These are phyloP conservation scores for Cryptococcus sp. DNA, from an alignment of 1,284 basidiomycete species.

Conservation along the genomic window DNA sequence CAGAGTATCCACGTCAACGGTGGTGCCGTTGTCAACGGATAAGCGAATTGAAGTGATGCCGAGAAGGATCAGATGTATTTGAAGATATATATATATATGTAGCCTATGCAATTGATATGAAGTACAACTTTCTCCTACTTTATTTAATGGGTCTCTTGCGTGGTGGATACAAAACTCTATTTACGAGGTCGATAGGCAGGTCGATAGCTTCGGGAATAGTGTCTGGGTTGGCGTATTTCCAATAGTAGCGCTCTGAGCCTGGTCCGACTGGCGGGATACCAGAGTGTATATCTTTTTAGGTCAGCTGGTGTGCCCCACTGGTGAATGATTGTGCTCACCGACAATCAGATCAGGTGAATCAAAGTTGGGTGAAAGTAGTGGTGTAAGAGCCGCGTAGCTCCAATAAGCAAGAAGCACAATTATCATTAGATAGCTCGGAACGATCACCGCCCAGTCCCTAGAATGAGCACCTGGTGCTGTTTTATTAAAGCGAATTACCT, in stretches of 20 bases:
- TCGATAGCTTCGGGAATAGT: constrained; percentile 66
- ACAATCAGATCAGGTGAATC: constrained; percentile 62
- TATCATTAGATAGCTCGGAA: constrained; percentile 75
- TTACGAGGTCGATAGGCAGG: constrained; percentile 74
- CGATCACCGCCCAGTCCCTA: constrained; percentile 78
- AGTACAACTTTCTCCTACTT: too few relatives aligned
- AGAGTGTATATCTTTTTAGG: not conserved
- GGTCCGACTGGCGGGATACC: not conserved
- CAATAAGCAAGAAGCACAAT: constrained; percentile 71
- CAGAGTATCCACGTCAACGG: constrained; percentile 46
- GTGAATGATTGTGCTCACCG: constrained; percentile 49
- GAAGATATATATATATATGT: too few relatives aligned
- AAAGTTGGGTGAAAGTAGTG: constrained; percentile 67
- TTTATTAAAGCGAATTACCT: constrained; percentile 54
- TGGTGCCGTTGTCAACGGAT: constrained; percentile 37
- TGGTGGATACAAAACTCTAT: constrained; percentile 59
- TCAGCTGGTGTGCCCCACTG: not conserved
- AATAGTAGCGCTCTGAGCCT: constrained; percentile 21
- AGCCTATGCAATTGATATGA: not conserved
- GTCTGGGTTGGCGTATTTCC: constrained; percentile 40
- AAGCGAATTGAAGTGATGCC: constrained; percentile 1
- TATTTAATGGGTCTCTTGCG: not conserved
- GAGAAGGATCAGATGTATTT: not conserved
- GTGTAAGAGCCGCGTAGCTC: constrained; percentile 68
- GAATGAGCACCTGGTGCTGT: not conserved